phyloP scores from a whole-genome alignment of 176 grass and related monocot species.

The Rhynchospora pubera region DNA sequence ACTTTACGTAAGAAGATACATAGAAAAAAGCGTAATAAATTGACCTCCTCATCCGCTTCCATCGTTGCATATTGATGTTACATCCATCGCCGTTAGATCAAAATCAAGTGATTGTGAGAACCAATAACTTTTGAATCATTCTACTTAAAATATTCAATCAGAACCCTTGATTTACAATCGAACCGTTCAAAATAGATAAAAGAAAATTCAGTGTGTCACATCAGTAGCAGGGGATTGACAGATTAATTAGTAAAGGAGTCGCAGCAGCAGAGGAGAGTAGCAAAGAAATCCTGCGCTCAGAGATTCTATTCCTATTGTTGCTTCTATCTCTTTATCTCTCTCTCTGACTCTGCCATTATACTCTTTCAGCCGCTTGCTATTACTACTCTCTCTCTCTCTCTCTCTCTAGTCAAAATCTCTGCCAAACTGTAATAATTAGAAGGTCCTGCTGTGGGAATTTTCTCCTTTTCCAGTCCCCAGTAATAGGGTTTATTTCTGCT shows the following conservation, averaged over 20 bases:
- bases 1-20: background rate
- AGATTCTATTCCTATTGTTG: conserved; percentile 57
- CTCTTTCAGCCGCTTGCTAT: background rate
- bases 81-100: background rate
- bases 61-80: too few relatives aligned
- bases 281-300: conserved; percentile 48
- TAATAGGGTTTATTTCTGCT: conserved; percentile 13
- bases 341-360: conserved; percentile 27
- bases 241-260: conserved; percentile 33
- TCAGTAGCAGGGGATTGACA: conserved; percentile 29
- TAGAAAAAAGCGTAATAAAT: background rate
- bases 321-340: background rate
- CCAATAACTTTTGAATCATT: background rate
- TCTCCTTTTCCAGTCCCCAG: conserved; percentile 4
- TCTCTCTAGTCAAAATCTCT: conserved; percentile 28
- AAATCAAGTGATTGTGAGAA: background rate
- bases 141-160: background rate
- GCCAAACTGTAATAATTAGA: conserved; percentile 33
- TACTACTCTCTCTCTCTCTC: too few relatives aligned
- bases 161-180: conserved; percentile 11
- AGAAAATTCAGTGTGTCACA: conserved; percentile 13
- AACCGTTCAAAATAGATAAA: background rate
- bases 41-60: background rate
- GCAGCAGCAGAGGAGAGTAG: background rate
- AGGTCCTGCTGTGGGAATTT: conserved; percentile 14